A percentile compares a stretch with the other conserved stretches of the same genome.
Conservation (phyloP, 2,329 filamentous ascomycete species). For the Exophiala phaeomuriformis region DNA sequence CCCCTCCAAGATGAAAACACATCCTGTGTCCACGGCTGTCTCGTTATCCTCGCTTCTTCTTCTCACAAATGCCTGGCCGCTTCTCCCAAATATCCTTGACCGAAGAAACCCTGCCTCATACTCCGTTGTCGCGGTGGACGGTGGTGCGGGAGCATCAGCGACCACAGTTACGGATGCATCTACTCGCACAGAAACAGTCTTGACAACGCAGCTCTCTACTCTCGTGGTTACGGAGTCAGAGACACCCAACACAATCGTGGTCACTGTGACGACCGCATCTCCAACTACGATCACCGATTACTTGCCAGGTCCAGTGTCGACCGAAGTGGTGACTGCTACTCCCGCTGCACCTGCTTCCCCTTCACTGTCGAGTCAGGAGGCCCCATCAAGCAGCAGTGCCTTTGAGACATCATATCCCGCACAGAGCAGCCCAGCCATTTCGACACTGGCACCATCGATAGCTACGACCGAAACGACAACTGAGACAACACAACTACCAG, state of each 20-base stretch:
- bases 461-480: neutral
- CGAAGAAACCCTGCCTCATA: constrained; percentile 27
- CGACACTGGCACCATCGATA: neutral
- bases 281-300: constrained; percentile 18
- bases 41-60: constrained; percentile 12
- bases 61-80: constrained; percentile 13
- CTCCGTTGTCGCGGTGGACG: constrained; percentile 32
- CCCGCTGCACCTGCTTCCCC: neutral
- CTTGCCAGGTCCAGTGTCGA: constrained; percentile 8
- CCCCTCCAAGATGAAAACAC: constrained; percentile 14
- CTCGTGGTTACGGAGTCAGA: constrained; percentile 23
- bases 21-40: neutral
- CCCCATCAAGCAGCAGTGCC: constrained; percentile 1
- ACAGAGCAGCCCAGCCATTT: neutral
- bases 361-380: neutral
- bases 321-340: constrained; percentile 8
- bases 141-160: constrained; percentile 27
- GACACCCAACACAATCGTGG: constrained; percentile 24
- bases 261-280: constrained; percentile 19
- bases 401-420: neutral
- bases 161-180: constrained; percentile 26
- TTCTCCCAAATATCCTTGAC: constrained; percentile 9
- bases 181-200: constrained; percentile 24
- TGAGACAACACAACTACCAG: too few relatives aligned
- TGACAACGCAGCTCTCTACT: constrained; percentile 29